phyloP scores from a whole-genome alignment of 768 basidiomycete genomes.

The Suillus weaverae region DNA sequence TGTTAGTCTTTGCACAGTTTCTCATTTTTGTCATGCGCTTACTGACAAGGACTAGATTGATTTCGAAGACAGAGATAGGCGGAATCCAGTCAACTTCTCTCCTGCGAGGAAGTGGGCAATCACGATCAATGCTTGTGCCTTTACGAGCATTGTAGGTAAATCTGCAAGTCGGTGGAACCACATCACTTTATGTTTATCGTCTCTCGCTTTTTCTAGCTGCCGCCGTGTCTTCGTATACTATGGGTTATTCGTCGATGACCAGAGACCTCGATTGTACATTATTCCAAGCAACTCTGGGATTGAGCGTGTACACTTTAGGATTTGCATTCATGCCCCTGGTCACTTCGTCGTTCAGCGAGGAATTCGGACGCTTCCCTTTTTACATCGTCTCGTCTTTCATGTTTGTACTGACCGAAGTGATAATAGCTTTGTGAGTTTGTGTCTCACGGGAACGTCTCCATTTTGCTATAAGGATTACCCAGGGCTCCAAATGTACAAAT shows the following conservation, averaged over 20 bases:
- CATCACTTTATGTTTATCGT: not conserved
- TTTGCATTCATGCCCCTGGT: conserved; percentile 65
- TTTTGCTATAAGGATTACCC: not conserved
- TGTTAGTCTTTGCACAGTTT: conserved; percentile 8
- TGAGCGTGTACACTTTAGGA: conserved; percentile 56
- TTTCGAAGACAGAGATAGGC: conserved; percentile 37
- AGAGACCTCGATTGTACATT: conserved; percentile 42
- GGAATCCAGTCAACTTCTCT: conserved; percentile 43
- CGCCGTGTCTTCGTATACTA: conserved; percentile 49
- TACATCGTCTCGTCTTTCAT: conserved; percentile 52
- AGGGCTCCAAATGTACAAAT: conserved; percentile 53
- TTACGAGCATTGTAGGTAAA: conserved; percentile 34
- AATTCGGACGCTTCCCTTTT: conserved; percentile 64
- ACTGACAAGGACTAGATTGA: conserved; percentile 35
- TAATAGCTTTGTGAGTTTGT: conserved; percentile 29
- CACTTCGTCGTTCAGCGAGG: conserved; percentile 70
- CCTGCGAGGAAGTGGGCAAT: conserved; percentile 42
- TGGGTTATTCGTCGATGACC: conserved; percentile 60
- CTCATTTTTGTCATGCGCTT: not conserved
- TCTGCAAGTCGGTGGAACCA: not conserved
- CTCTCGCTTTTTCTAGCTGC: conserved; percentile 38
- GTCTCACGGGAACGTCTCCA: not conserved
- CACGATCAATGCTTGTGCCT: conserved; percentile 34
- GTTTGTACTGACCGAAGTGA: conserved; percentile 53
- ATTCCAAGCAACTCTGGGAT: conserved; percentile 48